Evolutionary conservation across 2,329 filamentous ascomycete genomes (phyloP), one percentile per base, ranked within the genome.

Genomic region (Macrophomina tecta): DNA sequence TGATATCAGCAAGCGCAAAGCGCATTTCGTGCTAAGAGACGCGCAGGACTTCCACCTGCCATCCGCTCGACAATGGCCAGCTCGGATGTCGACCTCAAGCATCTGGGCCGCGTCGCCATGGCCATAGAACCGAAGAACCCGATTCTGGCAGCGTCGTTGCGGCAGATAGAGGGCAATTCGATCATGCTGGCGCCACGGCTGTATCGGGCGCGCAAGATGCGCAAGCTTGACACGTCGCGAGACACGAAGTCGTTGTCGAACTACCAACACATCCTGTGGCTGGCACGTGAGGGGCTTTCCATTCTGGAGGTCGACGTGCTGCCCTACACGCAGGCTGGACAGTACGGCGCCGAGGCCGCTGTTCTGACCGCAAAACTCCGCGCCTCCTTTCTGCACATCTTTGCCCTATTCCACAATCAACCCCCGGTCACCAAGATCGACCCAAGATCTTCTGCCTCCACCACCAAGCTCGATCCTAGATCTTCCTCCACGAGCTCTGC

Each of bases 71-170:
- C 28, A 78, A 99, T 98, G 95, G 95, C 95, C 82, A 95, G 94
- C 77, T 95, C 93, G 69, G 93, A 97, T 81, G 93, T 98, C 69
- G 95, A 99, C 79, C 94, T 97, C 82, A 99, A 98, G 82, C 97
- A 96, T 81, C 86, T 99, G 74, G 93, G 93, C 81, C 90, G 89
- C 76, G 90, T 97, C 77, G 94, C 95, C 77, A 91, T 90, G 80
- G 86, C 89, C 69, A 93, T 93, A 72, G 89, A 90, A 75, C 82
- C 86, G 68, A 89, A 92, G 72, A 95, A 94, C 75, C 89, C 91
- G 3, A 84, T 94, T 18, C 86, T 98, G 53, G 91, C 91, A 7
- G 86, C 87, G 23, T 93, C 92, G 77, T 86, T 99, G 55, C 97
- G 93, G 81, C 95, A 95, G 78, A 90, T 98, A 48, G 86, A 98